Conservation (phyloP, 2,329 filamentous ascomycete genomes). For the Apiospora koreana region DNA sequence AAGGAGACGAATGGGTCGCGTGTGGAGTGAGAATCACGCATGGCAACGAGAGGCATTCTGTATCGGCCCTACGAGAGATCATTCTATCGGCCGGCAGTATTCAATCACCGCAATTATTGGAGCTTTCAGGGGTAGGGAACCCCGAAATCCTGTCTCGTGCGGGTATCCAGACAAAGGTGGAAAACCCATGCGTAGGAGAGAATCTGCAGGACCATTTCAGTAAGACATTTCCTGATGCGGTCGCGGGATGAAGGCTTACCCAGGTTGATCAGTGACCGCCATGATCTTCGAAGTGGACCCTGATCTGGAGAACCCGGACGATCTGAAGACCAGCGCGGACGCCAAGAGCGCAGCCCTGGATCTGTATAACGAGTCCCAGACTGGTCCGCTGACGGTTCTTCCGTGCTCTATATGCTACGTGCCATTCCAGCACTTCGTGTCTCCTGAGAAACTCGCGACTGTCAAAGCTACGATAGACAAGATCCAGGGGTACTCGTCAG, state of each 20-base stretch:
- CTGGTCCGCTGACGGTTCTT: slow-evolving; percentile 41
- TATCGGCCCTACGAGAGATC: slow-evolving; percentile 46
- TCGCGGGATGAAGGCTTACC: neutral
- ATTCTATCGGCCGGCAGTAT: slow-evolving; percentile 60
- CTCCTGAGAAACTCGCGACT: slow-evolving; percentile 23
- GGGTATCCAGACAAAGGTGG: slow-evolving; percentile 44
- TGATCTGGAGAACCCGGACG: slow-evolving; percentile 40
- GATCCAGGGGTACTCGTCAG: slow-evolving; percentile 23
- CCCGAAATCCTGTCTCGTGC: slow-evolving; percentile 40
- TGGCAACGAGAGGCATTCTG: slow-evolving; percentile 34
- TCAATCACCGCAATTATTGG: slow-evolving; percentile 59
- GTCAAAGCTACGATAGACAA: slow-evolving; percentile 23
- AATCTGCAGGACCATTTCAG: slow-evolving; percentile 49
- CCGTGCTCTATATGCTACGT: slow-evolving; percentile 45
- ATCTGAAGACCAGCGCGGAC: slow-evolving; percentile 33
- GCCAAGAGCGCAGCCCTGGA: slow-evolving; percentile 32
- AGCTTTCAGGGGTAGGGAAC: slow-evolving; percentile 62
- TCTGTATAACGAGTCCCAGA: slow-evolving; percentile 25
- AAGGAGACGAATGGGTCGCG: slow-evolving; percentile 27
- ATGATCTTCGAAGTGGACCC: slow-evolving; percentile 48
- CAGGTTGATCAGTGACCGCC: slow-evolving; percentile 20
- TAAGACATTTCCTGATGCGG: neutral
- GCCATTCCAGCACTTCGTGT: slow-evolving; percentile 37
- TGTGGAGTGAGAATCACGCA: slow-evolving; percentile 45
- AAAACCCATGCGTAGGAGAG: slow-evolving; percentile 46